Percentiles rank a stretch among this genome's conserved stretches.
Evolutionary conservation across 106 monocot genomes (phyloP).

Genomic region (Xerophyta viscosa): DNA sequence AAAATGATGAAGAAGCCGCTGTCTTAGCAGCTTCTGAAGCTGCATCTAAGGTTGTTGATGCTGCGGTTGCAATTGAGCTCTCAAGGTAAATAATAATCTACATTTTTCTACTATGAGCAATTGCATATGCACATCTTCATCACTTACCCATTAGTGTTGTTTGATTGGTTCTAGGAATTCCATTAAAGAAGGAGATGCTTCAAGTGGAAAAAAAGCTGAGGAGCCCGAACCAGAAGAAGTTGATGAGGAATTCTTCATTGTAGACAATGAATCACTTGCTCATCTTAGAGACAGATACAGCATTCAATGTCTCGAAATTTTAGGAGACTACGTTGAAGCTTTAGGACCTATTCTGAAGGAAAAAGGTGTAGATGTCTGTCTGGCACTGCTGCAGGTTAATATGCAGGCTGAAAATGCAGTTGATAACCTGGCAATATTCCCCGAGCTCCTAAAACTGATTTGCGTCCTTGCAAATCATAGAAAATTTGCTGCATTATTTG

Average conservation of each 20-base stretch:
- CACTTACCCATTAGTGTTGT: background rate
- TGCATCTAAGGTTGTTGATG: constrained; percentile 90
- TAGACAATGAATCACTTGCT: constrained; percentile 54
- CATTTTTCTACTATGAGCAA: background rate
- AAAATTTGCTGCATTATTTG: constrained; percentile 89
- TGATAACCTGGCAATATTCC: constrained; percentile 37
- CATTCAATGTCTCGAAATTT: constrained; percentile 77
- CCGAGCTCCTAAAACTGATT: constrained; percentile 83
- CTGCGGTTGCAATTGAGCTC: constrained; percentile 65
- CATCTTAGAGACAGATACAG: constrained; percentile 67
- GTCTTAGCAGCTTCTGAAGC: constrained; percentile 78
- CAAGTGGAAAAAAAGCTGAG: constrained; percentile 13
- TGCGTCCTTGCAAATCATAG: constrained; percentile 83
- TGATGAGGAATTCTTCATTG: constrained; percentile 45
- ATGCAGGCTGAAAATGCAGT: constrained; percentile 35
- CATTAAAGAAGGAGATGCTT: constrained; percentile 22
- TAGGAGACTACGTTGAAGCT: constrained; percentile 97
- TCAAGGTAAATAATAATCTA: constrained; percentile 32
- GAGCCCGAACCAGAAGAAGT: constrained; percentile 40
- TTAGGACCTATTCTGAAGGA: constrained; percentile 88
- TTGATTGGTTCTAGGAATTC: constrained; percentile 21
- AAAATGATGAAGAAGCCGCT: constrained; percentile 69
- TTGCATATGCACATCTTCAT: background rate
- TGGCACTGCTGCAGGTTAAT: constrained; percentile 62
- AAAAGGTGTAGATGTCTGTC: constrained; percentile 93